These are phyloP conservation scores for Aspergillus brunneoviolaceus DNA, from an alignment of 2,329 filamentous ascomycete genomes.

Conservation along the genomic window DNA sequence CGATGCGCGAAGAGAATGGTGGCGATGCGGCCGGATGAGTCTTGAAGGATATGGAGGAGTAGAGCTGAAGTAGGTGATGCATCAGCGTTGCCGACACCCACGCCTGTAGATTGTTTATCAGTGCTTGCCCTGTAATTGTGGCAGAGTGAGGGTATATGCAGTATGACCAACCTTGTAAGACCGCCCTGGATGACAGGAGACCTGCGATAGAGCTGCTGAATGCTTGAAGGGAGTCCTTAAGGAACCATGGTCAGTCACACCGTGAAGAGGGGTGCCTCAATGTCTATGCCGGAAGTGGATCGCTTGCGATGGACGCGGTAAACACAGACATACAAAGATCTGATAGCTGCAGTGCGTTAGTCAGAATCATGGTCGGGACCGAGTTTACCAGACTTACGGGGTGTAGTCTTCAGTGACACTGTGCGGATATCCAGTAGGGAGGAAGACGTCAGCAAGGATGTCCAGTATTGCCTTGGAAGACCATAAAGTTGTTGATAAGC, in stretches of 20 bases:
- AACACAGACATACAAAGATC: conserved; percentile 57
- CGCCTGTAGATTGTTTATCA: conserved; percentile 45
- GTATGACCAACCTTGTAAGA: conserved; percentile 63
- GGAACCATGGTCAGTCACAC: background rate
- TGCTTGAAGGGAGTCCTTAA: conserved; percentile 43
- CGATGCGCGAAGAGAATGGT: conserved; percentile 85
- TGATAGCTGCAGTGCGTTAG: conserved; percentile 56
- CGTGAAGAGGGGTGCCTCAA: too few species aligned
- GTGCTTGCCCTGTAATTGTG: background rate
- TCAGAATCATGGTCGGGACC: background rate
- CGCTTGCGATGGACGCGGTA: background rate
- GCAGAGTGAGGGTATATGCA: background rate
- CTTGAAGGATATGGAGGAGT: conserved; percentile 78
- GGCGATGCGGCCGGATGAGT: conserved; percentile 75
- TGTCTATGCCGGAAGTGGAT: background rate
- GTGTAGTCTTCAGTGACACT: conserved; percentile 84
- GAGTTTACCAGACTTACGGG: conserved; percentile 48
- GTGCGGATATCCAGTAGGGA: conserved; percentile 84
- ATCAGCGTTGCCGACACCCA: conserved; percentile 80
- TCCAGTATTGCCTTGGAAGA: conserved; percentile 30
- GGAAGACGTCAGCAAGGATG: conserved; percentile 67
- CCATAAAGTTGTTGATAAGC: conserved; percentile 21
- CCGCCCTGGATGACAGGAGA: conserved; percentile 75
- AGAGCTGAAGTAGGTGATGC: conserved; percentile 79
- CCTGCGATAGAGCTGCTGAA: conserved; percentile 45